Evolutionary conservation across 2,329 filamentous ascomycete genomes (phyloP), one percentile per base, ranked within the genome.

Genomic region (Metarhizium anisopliae): DNA sequence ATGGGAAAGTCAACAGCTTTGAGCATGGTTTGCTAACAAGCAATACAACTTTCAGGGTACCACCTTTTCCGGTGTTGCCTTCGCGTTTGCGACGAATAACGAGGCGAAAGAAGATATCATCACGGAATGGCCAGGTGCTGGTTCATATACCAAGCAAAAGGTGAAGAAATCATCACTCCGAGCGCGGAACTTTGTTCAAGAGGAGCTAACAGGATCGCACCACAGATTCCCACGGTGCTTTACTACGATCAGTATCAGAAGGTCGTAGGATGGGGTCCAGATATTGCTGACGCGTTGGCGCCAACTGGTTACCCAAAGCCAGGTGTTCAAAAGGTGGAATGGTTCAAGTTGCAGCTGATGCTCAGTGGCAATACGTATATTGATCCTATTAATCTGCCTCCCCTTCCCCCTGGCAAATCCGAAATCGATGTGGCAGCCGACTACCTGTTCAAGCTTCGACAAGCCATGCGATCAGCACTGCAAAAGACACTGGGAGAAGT

Each of bases 211-310:
- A 6, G 38, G 13, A 11, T 16, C 14, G 50, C 14, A 49, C 51
- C 14, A 10, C 67, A 95, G 94, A 97, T 99, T 64, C 94, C 94
- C 16, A 97, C 94, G 14, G 94, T 99, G n/a, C 83, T 99, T 59
- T 99, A 99, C 78, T 99, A 99, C 70, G 94, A 99, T 70, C 93
- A 97, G 74, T 96, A 96, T 72, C 94, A 99, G 69, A 96, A 97
- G 73, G 94, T 99, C 51, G 94, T 97, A n/a, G 94, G 94, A 65
- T 99, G 94, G 94, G 94, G 94, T 59, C 92, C 93, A 56, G 94
- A 99, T 78, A 97, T 97, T 66, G 90, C 94, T 59, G 93, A 97
- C 74, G 94, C 94, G 61, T 82, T 97, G 61, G 93, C 94, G 54
- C 94, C 94, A 35, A 97, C 94, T 45, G 94, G 94, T 60, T 97